Evolutionary conservation across 1,284 basidiomycete species (phyloP).

Genomic region (Cutaneotrichosporon sp.): DNA sequence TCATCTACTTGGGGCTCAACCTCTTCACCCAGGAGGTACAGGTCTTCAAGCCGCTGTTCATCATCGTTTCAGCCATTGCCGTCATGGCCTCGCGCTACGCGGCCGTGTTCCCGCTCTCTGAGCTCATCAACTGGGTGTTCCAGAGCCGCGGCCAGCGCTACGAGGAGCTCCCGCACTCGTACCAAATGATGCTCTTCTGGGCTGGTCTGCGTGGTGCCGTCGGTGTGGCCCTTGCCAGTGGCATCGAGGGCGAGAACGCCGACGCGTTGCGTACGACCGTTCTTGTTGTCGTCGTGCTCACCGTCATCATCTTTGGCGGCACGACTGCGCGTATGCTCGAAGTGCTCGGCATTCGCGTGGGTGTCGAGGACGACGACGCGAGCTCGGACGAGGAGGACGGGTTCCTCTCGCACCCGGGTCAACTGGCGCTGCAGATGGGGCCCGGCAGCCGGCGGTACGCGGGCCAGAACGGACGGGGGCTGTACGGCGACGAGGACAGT

Average conservation of each 20-base stretch:
- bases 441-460: slow-evolving; percentile 41
- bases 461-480: slow-evolving; percentile 39
- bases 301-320: slow-evolving; percentile 91
- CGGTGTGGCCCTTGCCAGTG: slow-evolving; percentile 91
- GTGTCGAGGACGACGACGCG: slow-evolving; percentile 86
- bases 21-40: slow-evolving; percentile 84
- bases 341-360: slow-evolving; percentile 90
- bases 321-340: slow-evolving; percentile 96
- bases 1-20: slow-evolving; percentile 95
- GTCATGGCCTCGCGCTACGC: slow-evolving; percentile 93
- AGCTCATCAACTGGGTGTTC: slow-evolving; percentile 83
- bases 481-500: slow-evolving; percentile 34
- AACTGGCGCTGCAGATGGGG: slow-evolving; percentile 37
- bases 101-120: slow-evolving; percentile 95
- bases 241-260: slow-evolving; percentile 87
- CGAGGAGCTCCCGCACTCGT: slow-evolving; percentile 88
- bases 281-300: slow-evolving; percentile 90
- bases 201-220: slow-evolving; percentile 93
- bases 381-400: slow-evolving; percentile 65
- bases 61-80: slow-evolving; percentile 74
- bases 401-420: slow-evolving; percentile 36
- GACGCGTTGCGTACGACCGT: slow-evolving; percentile 89
- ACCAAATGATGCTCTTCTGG: slow-evolving; percentile 99
- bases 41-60: slow-evolving; percentile 94
- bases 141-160: slow-evolving; percentile 74